Conservation (phyloP, 2,329 filamentous ascomycete genomes). For the Aspergillus sojae region DNA sequence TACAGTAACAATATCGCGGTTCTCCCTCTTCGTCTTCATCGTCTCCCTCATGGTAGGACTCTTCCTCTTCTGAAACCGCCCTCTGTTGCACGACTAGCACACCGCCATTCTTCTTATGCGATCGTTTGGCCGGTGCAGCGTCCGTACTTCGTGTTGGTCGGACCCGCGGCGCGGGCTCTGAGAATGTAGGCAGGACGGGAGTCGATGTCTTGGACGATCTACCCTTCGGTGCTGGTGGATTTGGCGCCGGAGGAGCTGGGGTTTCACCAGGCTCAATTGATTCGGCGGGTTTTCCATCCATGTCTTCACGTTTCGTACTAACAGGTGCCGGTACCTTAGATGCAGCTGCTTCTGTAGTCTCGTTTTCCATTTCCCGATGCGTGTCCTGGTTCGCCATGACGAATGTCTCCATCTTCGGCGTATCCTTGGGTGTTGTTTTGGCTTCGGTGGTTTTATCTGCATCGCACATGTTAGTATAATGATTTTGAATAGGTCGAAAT, state of each 20-base stretch:
- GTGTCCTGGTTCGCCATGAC: constrained; percentile 41
- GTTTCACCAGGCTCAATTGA: constrained; percentile 39
- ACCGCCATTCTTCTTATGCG: constrained; percentile 36
- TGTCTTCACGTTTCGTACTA: constrained; percentile 39
- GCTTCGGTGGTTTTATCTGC: constrained; percentile 49
- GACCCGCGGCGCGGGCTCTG: constrained; percentile 35
- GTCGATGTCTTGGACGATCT: constrained; percentile 46
- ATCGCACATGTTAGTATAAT: constrained; percentile 23
- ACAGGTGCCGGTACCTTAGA: constrained; percentile 24
- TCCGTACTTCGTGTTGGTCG: constrained; percentile 41
- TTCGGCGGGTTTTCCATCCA: constrained; percentile 34
- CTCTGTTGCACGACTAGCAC: constrained; percentile 28
- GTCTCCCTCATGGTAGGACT: constrained; percentile 53
- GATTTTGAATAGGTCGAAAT: background rate
- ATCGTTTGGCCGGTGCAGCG: constrained; percentile 37
- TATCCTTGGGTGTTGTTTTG: constrained; percentile 58
- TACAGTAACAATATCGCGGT: constrained; percentile 77
- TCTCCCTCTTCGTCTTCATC: constrained; percentile 70
- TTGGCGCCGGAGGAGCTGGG: constrained; percentile 16
- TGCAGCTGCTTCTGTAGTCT: constrained; percentile 20
- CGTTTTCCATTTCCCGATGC: constrained; percentile 32
- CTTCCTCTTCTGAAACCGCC: constrained; percentile 44
- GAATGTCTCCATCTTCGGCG: constrained; percentile 29
- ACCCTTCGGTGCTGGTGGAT: constrained; percentile 31
- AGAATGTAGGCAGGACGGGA: constrained; percentile 39